Conservation (phyloP, 2,329 filamentous ascomycete species). For the Alternaria solani region DNA sequence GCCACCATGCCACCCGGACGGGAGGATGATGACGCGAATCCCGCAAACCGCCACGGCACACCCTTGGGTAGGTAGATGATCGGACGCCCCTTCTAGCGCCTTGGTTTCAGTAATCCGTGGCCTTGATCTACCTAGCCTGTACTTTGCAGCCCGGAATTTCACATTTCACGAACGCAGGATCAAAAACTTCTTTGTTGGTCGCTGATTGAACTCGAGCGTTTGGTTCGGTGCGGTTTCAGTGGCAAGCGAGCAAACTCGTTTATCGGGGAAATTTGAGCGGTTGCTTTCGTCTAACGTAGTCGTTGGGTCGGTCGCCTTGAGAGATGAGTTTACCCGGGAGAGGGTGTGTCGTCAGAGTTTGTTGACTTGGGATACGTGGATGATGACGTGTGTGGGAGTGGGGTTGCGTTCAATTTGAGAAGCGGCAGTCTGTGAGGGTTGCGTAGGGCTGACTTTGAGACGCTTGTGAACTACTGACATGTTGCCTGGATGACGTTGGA, state of each 20-base stretch:
- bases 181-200: background rate
- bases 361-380: background rate
- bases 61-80: background rate
- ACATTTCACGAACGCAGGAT: background rate
- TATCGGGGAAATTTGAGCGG: background rate
- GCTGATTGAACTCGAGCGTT: background rate
- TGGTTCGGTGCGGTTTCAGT: background rate
- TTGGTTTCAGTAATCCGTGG: background rate
- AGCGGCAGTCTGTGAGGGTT: background rate
- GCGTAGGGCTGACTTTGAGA: background rate
- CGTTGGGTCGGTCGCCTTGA: too few species aligned
- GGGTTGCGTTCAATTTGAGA: background rate
- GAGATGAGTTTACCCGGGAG: background rate
- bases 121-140: background rate
- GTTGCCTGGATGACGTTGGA: background rate
- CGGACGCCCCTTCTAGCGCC: background rate
- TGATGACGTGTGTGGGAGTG: background rate
- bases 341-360: background rate
- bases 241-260: background rate
- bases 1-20: background rate
- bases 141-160: background rate
- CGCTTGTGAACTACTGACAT: background rate
- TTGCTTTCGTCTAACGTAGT: too few species aligned
- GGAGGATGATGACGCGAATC: slow-evolving; percentile 1
- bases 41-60: background rate